A percentile compares a stretch with the other conserved stretches of the same genome.
These are phyloP conservation scores for Auriscalpium orientale DNA, from an alignment of 768 basidiomycete genomes.

Conservation along the genomic window DNA sequence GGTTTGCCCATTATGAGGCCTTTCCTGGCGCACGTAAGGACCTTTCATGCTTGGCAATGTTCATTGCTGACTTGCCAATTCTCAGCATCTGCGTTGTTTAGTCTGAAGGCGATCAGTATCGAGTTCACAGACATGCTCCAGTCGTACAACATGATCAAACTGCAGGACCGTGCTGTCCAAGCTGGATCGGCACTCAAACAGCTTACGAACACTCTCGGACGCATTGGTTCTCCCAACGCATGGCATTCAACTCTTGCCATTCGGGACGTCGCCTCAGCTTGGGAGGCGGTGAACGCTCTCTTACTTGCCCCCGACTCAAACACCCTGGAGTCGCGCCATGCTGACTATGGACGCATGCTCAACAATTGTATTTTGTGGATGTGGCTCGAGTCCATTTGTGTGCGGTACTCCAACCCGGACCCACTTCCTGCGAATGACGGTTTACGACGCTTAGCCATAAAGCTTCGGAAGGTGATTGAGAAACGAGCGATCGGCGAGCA, in stretches of 20 bases:
- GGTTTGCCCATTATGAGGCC: too few relatives aligned
- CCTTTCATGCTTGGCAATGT: not conserved
- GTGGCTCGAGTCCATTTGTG: not conserved
- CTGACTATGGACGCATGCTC: not conserved
- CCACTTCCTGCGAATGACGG: not conserved
- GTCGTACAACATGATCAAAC: too few relatives aligned
- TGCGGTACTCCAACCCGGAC: not conserved
- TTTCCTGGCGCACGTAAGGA: too few relatives aligned
- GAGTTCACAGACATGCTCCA: too few relatives aligned
- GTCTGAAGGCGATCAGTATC: not conserved
- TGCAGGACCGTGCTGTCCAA: too few relatives aligned
- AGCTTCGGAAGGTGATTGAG: not conserved
- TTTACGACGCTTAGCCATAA: not conserved
- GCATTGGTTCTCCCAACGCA: not conserved
- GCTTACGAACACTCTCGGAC: not conserved
- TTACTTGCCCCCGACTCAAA: not conserved
- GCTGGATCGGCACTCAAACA: not conserved
- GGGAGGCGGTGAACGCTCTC: not conserved
- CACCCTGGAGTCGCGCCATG: not conserved
- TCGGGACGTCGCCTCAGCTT: not conserved
- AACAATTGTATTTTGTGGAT: not conserved
- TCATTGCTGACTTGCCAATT: not conserved
- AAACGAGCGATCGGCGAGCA: not conserved
- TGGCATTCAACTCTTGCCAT: not conserved
- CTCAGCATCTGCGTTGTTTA: not conserved